Evolutionary conservation across 2,329 filamentous ascomycete genomes (phyloP).

Genomic region (Stachybotrys elegans): DNA sequence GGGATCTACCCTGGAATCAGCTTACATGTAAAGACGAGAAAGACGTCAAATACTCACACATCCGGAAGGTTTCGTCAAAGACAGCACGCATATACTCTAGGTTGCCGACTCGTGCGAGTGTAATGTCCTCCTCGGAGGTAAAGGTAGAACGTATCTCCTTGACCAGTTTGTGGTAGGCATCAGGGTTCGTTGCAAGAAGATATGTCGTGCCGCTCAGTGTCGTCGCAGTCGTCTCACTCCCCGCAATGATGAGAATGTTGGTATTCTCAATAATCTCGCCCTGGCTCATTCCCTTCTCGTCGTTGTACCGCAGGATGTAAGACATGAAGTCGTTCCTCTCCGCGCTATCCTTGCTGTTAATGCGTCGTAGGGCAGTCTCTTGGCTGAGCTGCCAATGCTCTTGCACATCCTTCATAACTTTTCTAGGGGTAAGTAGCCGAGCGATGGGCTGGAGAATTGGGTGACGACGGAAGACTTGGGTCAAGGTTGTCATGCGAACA

Average conservation of each 20-base stretch:
- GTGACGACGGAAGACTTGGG: neutral
- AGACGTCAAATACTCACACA: slow-evolving; percentile 10
- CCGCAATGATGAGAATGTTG: slow-evolving; percentile 20
- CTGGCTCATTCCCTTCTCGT: slow-evolving; percentile 2
- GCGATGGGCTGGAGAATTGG: neutral
- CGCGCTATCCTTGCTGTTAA: neutral
- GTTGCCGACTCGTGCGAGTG: slow-evolving; percentile 19
- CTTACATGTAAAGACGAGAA: neutral
- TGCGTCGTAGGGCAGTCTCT: neutral
- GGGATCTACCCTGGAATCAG: slow-evolving; percentile 14
- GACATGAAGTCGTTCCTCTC: neutral
- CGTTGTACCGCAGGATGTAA: neutral
- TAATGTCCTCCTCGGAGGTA: slow-evolving; percentile 30
- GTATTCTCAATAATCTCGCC: slow-evolving; percentile 7
- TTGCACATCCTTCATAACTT: neutral
- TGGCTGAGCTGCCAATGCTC: neutral
- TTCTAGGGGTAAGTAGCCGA: neutral
- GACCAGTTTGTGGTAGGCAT: slow-evolving; percentile 18
- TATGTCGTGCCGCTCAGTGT: slow-evolving; percentile 20
- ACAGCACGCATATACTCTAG: slow-evolving; percentile 34
- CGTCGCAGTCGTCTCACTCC: slow-evolving; percentile 29
- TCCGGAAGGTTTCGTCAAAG: slow-evolving; percentile 35
- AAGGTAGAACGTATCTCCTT: slow-evolving; percentile 35
- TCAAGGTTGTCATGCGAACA: slow-evolving; percentile 2
- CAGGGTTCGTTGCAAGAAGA: slow-evolving; percentile 19